Evolutionary conservation across 208 protist genomes (phyloP), one percentile per base, ranked within the genome.

Genomic region (Phytomonas sp.): DNA sequence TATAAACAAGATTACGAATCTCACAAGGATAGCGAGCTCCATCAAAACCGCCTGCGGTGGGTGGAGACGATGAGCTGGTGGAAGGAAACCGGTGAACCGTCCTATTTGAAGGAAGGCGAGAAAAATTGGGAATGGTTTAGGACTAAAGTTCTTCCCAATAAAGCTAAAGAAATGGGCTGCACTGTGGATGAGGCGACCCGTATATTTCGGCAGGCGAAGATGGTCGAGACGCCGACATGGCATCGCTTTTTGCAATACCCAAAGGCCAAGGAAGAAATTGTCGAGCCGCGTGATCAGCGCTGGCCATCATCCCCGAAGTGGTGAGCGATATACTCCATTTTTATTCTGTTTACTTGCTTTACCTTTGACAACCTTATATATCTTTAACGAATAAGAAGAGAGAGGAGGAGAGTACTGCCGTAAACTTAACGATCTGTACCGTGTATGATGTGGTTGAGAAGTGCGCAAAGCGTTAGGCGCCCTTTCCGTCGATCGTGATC

Each of bases 1-100:
- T 95, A 88, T 78, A 95, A 93, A 73, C 91, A 95, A 73, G 91
- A 95, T 76, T 95, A 93, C 71, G 86, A 95, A 73, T 77, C 86
- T 0, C 91, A 95, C 79, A 95, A 95, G 77, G 90, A 95, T 29
- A 93, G 86, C 74, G 91, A 93, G 67, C 76, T 95, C 30, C 91
- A 95, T 59, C 75, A 84, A 69, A 91, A 91, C 59, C 87, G 91
- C 0, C 29, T 92, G 70, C 83, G 91, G 19, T 95, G 91, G 91
- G 86, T 84, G 14, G 91, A 95, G 73, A 95, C 88, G 74, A 89
- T 86, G 83, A 67, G 71, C 10, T 95, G 91, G 88, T 95, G 88
- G 86, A 76, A 77, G 40, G 79, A 91, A 26, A 82, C 83, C 12
- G 91, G 91, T 40, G 82, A 88, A 72, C 88, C 88, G n/a, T 79